Evolutionary conservation across 176 grass and related monocot genomes (phyloP).

Genomic region (Rhynchospora breviuscula): DNA sequence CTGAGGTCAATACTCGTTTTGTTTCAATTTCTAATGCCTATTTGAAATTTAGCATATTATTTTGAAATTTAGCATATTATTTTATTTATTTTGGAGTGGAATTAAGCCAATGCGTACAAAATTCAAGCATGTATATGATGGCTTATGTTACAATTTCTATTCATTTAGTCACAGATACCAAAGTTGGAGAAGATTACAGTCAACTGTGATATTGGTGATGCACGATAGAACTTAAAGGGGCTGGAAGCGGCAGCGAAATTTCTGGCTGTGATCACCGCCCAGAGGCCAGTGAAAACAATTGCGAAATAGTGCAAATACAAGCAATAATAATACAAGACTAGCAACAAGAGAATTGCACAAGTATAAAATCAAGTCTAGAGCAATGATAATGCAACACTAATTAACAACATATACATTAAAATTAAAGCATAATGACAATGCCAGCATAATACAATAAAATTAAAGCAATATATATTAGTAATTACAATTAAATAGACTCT

Average conservation of each 20-base stretch:
- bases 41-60: too few species aligned
- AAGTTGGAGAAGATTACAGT: constrained; percentile 85
- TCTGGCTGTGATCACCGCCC: constrained; percentile 61
- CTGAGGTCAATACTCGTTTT: too few species aligned
- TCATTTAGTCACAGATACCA: constrained; percentile 40
- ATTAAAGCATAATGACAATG: too few species aligned
- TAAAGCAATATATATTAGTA: too few species aligned
- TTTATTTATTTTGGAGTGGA: background rate
- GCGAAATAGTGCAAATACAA: constrained; percentile 81
- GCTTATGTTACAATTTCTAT: background rate
- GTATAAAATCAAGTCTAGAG: too few species aligned
- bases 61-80: background rate
- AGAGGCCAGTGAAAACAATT: constrained; percentile 76
- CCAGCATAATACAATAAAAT: too few species aligned
- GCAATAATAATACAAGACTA: too few species aligned
- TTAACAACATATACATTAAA: too few species aligned
- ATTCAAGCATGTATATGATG: background rate
- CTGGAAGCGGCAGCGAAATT: constrained; percentile 76
- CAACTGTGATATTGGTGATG: constrained; percentile 84
- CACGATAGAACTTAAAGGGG: constrained; percentile 68
- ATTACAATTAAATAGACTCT: too few species aligned
- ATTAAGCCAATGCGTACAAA: background rate
- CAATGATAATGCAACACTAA: too few species aligned
- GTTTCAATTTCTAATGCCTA: too few species aligned
- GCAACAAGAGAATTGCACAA: too few species aligned